phyloP scores from a whole-genome alignment of 78 protist species.

The Dictyostelium firmibasis region DNA sequence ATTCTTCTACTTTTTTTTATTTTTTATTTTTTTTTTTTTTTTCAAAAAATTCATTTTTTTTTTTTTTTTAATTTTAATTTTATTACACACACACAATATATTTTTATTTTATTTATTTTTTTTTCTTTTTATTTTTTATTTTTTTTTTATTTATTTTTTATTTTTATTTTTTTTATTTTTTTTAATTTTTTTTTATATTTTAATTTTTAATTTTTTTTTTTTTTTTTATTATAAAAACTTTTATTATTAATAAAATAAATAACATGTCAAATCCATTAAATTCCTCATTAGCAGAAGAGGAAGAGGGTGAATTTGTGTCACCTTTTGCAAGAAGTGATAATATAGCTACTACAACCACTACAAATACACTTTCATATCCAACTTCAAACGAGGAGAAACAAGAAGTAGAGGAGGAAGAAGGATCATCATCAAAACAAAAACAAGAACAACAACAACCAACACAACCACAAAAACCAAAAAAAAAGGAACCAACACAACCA shows the following conservation, averaged over 20 bases:
- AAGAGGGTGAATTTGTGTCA: conserved; percentile 58
- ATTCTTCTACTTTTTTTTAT: too few species aligned
- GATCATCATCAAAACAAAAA: background rate
- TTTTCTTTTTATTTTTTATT: background rate
- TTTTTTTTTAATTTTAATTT: too few species aligned
- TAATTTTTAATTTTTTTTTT: background rate
- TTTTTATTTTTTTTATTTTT: background rate
- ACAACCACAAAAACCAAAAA: conserved; percentile 22
- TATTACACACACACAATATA: background rate
- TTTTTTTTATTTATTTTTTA: background rate
- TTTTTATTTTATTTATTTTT: background rate
- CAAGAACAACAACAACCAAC: conserved; percentile 1
- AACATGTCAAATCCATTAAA: conserved; percentile 21
- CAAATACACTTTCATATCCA: conserved; percentile 35
- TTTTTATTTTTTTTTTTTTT: background rate
- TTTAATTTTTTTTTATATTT: background rate
- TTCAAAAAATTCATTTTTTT: too few species aligned
- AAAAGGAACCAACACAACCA: conserved; percentile 19
- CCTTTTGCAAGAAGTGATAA: conserved; percentile 50
- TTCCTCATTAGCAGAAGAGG: conserved; percentile 17
- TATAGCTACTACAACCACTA: background rate
- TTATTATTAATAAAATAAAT: background rate
- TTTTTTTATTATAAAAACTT: background rate
- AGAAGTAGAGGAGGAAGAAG: background rate
- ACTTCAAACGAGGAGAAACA: conserved; percentile 12